Conservation (phyloP, 305 asterid genomes). For the Fraxinus ornus region DNA sequence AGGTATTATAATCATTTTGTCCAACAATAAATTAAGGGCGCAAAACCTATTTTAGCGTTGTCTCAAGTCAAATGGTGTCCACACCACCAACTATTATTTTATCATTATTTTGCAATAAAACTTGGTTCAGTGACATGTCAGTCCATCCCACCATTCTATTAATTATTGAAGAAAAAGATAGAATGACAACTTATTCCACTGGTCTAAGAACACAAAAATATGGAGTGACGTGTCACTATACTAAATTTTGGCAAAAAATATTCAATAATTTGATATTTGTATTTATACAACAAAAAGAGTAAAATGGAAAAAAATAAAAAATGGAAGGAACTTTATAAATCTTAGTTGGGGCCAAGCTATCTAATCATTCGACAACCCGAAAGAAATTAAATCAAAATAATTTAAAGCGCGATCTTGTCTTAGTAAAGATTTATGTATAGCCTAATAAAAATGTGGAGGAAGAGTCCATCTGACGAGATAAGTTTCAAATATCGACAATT, state of each 20-base stretch:
- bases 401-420: not conserved
- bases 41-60: not conserved
- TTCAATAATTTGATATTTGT: not conserved
- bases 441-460: not conserved
- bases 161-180: not conserved
- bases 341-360: not conserved
- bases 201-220: not conserved
- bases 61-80: not conserved
- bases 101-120: not conserved
- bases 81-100: not conserved
- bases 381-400: not conserved
- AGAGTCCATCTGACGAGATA: not conserved
- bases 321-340: no score
- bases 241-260: not conserved
- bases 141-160: slow-evolving; percentile 1
- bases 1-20: not conserved
- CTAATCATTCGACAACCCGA: no score
- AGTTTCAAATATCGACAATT: not conserved
- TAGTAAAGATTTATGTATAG: not conserved
- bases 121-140: slow-evolving; percentile 2
- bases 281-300: not conserved
- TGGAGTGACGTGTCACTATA: not conserved
- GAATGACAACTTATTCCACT: not conserved
- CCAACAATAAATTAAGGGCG: not conserved
- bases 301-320: no score